Evolutionary conservation across 306 rosid genomes (phyloP).

Genomic region (Gillenia trifoliata): DNA sequence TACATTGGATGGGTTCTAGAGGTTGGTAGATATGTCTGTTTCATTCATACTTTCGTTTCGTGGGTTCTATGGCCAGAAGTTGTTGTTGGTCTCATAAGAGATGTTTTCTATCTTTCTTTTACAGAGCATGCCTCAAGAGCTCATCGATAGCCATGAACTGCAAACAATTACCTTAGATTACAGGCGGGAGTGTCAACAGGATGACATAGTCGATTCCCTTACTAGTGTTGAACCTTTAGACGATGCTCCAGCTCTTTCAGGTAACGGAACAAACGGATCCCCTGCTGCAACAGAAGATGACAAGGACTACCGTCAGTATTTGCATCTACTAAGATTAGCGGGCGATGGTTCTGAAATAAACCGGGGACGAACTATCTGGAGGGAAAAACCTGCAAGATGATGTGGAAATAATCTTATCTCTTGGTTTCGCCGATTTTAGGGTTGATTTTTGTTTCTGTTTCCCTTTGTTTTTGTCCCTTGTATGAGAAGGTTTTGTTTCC

Average conservation of each 20-base stretch:
- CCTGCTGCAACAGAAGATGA: conserved; percentile 21
- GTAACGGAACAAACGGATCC: conserved; percentile 59
- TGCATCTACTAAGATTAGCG: conserved; percentile 74
- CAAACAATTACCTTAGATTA: conserved; percentile 89
- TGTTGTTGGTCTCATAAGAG: neutral
- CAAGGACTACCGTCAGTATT: conserved; percentile 50
- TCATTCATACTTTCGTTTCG: neutral
- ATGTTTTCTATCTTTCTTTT: neutral
- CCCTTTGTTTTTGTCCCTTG: neutral
- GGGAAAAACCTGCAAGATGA: conserved; percentile 77
- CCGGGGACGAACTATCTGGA: conserved; percentile 86
- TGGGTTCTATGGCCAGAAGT: neutral
- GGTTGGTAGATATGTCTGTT: conserved; percentile 39
- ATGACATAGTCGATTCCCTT: conserved; percentile 77
- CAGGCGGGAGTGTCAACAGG: conserved; percentile 86
- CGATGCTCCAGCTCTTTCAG: conserved; percentile 32
- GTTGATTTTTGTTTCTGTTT: neutral
- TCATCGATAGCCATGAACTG: conserved; percentile 73
- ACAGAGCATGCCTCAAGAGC: conserved; percentile 95
- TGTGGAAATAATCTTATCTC: conserved; percentile 6
- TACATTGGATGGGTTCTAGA: conserved; percentile 97
- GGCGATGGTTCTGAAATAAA: conserved; percentile 75
- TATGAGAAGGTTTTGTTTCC: conserved; percentile 12
- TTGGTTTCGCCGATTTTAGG: neutral
- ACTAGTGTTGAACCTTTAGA: conserved; percentile 50